These are phyloP conservation scores for Phaeosphaeria sp. DNA, from an alignment of 2,329 filamentous ascomycete species.

Conservation along the genomic window DNA sequence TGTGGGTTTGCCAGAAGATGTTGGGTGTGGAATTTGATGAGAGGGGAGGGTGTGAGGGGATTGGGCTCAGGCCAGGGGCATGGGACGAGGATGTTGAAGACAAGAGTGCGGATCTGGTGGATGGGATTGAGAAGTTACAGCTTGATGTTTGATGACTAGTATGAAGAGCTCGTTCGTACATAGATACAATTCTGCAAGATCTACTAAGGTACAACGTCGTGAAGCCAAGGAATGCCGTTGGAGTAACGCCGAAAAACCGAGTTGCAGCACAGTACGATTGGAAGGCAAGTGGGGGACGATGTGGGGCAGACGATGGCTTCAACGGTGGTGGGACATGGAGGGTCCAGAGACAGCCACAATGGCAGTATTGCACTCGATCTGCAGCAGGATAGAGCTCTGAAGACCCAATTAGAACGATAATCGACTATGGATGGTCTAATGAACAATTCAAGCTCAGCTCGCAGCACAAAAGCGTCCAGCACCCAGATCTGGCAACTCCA, in stretches of 20 bases:
- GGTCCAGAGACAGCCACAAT: no score
- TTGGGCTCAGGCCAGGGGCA: slow-evolving; percentile 29
- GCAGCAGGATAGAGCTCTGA: no score
- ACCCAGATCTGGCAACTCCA: not conserved
- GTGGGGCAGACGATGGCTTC: not conserved
- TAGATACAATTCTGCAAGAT: no score
- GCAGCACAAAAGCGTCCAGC: not conserved
- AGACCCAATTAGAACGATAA: no score
- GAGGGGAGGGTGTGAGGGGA: slow-evolving; percentile 45
- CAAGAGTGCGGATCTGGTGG: not conserved
- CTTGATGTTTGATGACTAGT: not conserved
- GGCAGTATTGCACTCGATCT: no score
- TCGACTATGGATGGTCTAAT: no score
- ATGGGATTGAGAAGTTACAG: not conserved
- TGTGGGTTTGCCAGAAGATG: slow-evolving; percentile 52
- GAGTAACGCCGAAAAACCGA: not conserved
- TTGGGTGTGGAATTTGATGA: slow-evolving; percentile 50
- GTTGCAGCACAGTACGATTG: not conserved
- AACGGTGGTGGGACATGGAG: not conserved
- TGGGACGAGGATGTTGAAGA: not conserved
- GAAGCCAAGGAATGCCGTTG: not conserved
- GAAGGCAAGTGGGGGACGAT: not conserved
- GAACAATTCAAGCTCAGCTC: not conserved
- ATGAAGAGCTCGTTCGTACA: no score
- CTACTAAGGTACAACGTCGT: no score